These are phyloP conservation scores for Suillus plorans DNA, from an alignment of 768 basidiomycete species.

Conservation along the genomic window DNA sequence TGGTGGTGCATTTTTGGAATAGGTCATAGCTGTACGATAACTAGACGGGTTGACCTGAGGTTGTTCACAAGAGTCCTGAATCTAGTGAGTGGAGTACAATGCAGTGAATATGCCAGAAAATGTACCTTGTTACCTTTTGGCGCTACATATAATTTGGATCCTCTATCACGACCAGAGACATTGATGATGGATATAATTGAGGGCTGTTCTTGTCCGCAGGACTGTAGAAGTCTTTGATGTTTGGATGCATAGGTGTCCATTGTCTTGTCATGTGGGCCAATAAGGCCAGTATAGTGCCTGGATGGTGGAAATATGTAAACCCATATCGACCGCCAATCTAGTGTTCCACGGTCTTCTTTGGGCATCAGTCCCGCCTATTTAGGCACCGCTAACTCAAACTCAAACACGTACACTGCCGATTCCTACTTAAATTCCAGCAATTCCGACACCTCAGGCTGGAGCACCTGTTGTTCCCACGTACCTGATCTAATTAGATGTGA, in stretches of 20 bases:
- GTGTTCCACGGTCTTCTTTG: too few relatives aligned
- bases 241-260: neutral
- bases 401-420: too few relatives aligned
- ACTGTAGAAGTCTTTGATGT: neutral
- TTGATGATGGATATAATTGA: neutral
- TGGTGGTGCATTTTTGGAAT: neutral
- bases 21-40: neutral
- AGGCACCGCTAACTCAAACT: too few relatives aligned
- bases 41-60: neutral
- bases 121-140: neutral
- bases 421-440: too few relatives aligned
- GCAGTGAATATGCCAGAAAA: neutral
- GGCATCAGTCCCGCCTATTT: too few relatives aligned
- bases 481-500: too few relatives aligned
- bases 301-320: neutral
- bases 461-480: too few relatives aligned
- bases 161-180: neutral
- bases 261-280: neutral
- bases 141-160: neutral
- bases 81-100: neutral
- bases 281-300: too few relatives aligned
- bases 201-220: too few relatives aligned
- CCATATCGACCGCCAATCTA: too few relatives aligned
- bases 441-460: too few relatives aligned
- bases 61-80: neutral